Base-by-base conservation (phyloP, 73 alveolate species). In the Paramecium pentaurelia region DNA sequence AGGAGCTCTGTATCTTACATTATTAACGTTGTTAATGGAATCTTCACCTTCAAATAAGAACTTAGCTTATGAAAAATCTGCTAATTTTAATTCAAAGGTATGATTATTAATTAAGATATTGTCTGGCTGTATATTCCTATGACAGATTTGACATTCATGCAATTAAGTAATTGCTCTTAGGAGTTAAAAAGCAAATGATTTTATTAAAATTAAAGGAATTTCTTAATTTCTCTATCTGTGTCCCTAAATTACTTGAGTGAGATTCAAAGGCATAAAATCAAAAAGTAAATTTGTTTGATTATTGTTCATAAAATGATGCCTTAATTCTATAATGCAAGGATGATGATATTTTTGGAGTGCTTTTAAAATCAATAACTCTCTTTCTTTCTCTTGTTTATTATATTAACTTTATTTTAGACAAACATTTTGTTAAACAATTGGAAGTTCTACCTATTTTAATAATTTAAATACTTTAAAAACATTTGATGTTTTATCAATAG, bases 111-210 rank as follows among this genome's bases (percentile, higher is more conserved):
- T 94, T 18, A 95, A 88, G 36, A 95, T 58, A 77, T 95, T 95
- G 91, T 95, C 95, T 16, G 98, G 98, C 59, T 95, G 86, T 49
- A 95, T 95, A 71, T 95, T 96, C 73, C 98, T 92, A 58, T 95
- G 98, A 60, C 96, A 93, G 27, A 95, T 93, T 44, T 95, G 94
- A 45, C 88, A 86, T 20, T 94, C 83, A 58, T 96, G 98, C 28
- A 96, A 64, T 87, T 97, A 96, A 25, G 97, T 96, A 11, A 97
- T 86, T 18, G 95, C 96, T 94, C 98, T 96, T 88, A 95, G 73
- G 93, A 95, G 92, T 91, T 97, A 96, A 93, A 95, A 97, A 28
- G 99, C 97, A 93, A 96, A 97, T 42, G 96, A 80, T 93, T 97
- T 97, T 36, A 97, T 96, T 16, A 96, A 77, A 9, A 97, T 34